These are phyloP conservation scores for Hypomyces rosellus DNA, from an alignment of 2,329 filamentous ascomycete genomes.

Conservation along the genomic window DNA sequence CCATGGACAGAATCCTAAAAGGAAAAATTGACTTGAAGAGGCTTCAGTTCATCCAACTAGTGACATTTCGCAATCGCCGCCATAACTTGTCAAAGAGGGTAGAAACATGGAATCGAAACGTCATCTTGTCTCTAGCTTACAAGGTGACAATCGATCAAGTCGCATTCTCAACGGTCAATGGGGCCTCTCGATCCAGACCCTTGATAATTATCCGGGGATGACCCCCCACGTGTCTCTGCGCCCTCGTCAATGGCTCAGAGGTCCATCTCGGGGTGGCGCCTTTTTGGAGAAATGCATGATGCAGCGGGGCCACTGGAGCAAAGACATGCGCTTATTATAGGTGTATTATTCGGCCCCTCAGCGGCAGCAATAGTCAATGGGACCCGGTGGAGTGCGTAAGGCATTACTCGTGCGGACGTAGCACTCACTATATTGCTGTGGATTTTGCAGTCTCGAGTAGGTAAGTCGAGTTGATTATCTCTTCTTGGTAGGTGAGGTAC, in stretches of 20 bases:
- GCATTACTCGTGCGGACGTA: too few relatives aligned
- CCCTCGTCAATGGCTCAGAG: not conserved
- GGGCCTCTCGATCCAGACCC: not conserved
- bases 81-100: too few relatives aligned
- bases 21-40: not conserved
- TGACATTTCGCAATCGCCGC: too few relatives aligned
- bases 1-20: too few relatives aligned
- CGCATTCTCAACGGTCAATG: not conserved
- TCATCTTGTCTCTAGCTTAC: not conserved
- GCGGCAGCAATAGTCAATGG: too few relatives aligned
- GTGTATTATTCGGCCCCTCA: not conserved
- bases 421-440: too few relatives aligned
- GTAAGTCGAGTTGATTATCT: too few relatives aligned
- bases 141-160: not conserved
- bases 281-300: conserved; percentile 2
- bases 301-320: too few relatives aligned
- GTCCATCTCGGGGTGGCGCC: conserved; percentile 4
- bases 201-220: conserved; percentile 2
- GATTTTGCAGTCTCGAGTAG: too few relatives aligned
- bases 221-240: not conserved
- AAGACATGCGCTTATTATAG: not conserved
- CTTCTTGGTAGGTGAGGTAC: too few relatives aligned
- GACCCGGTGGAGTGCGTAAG: too few relatives aligned
- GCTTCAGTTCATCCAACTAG: not conserved
- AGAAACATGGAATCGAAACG: too few relatives aligned